phyloP scores from a whole-genome alignment of 805 yeast genomes.

The Yamadazyma takamatsuzukensis region DNA sequence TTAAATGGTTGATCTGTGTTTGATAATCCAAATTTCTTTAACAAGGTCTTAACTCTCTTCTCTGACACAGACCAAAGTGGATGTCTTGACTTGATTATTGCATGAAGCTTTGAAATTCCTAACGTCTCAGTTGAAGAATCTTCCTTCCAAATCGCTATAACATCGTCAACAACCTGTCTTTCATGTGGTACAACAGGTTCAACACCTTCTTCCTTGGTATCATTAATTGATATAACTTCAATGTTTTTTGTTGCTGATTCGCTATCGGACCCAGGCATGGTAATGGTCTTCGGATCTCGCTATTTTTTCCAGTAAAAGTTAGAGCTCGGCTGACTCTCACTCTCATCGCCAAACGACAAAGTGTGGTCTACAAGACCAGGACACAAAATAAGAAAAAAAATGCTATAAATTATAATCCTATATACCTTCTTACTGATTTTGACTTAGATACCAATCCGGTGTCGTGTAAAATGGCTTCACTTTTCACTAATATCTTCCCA shows the following conservation, averaged over 20 bases:
- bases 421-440: background rate
- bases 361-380: too few relatives aligned
- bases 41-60: constrained; percentile 49
- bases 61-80: constrained; percentile 64
- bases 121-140: constrained; percentile 61
- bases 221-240: constrained; percentile 38
- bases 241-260: constrained; percentile 17
- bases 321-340: too few relatives aligned
- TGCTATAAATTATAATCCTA: background rate
- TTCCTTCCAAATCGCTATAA: constrained; percentile 63
- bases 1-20: constrained; percentile 33
- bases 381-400: too few relatives aligned
- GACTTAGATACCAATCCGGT: constrained; percentile 20
- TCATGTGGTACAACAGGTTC: constrained; percentile 49
- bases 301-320: background rate
- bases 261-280: constrained; percentile 2
- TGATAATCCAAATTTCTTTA: constrained; percentile 56
- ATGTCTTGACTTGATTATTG: constrained; percentile 46
- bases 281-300: background rate
- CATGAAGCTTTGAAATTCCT: constrained; percentile 52
- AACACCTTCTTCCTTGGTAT: constrained; percentile 17
- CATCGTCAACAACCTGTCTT: constrained; percentile 55
- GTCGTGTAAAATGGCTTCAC: constrained; percentile 46
- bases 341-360: too few relatives aligned
- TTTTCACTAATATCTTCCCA: constrained; percentile 56